Evolutionary conservation across 1,284 basidiomycete genomes (phyloP), one percentile per base, ranked within the genome.

Genomic region (Inonotus obliquus): DNA sequence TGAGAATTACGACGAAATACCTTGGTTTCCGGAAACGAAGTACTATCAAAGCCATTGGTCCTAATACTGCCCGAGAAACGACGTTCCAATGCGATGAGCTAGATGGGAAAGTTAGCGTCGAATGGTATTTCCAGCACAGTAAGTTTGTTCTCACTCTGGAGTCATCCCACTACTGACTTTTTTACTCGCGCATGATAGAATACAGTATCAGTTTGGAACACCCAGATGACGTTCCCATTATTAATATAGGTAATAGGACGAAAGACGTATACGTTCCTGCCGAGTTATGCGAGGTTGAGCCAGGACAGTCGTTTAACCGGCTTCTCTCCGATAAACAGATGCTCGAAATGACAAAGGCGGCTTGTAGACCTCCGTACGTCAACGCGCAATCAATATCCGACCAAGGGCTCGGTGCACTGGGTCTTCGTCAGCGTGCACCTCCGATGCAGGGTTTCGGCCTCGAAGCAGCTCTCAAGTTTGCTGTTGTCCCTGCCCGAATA

Each of bases 281-380:
- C 0, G 89, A 91, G 69, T 63, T 91, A 1, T 91, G 89, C 74
- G 74, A 81, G 19, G 87, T 91, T 55, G 70, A 78, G 10, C 72
- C 79, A 0, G 82, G 83, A 5, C 81, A 82, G 61, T 73, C 82
- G 0, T 86, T 80, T 67, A 72, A 75, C 27, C 83, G 80, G 6
- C 81, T 77, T 62, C 79, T 63, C 2, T 89, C 65, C 85, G 83
- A 0, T 72, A 77, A 27, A 65, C 60, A 54, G 41, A 57, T 48
- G 10, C 48, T 54, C 3, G 51, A 61, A 9, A 64, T 64, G 63
- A 64, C 54, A 10, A 64, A 58, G 48, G 49, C 51, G 35, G 54
- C 63, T 17, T 57, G 55, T 17, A 57, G 47, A 9, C 47, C 63
- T 9, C 59, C 63, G 6, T 37, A 45, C 37, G 51, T 45, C 21